Evolutionary conservation across 371 early-diverging fungal species (phyloP), one percentile per base, ranked within the genome.

Genomic region (Coemansia sp.): DNA sequence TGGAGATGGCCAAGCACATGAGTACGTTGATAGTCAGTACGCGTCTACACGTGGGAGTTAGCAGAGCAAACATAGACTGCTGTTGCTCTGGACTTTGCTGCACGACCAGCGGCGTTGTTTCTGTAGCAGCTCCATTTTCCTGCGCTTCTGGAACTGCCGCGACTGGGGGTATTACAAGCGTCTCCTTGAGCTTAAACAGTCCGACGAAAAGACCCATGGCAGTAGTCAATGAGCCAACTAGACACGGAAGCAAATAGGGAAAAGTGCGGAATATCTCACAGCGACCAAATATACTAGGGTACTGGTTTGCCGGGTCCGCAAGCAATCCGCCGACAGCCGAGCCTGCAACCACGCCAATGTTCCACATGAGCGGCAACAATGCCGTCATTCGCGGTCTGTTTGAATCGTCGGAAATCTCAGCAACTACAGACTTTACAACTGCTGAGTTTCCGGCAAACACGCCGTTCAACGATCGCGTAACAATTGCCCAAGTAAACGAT

Each of bases 221-320:
- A 60, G 86, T 83, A 2, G 93, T 83, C 12, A 69, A 21, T 0
- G 90, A 82, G 4, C 89, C 85, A 7, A 88, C 82, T 3, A 89
- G 72, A n/a, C 94, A 94, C 1, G 96, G 96, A 9, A 96, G 82
- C 49, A 92, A 85, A 66, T 94, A 94, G 1, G 94, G 95, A 65
- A 85, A 90, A 11, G 75, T 63, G 8, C 76, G 79, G 29, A 94
- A 83, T 49, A 94, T 82, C n/a, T 71, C 66, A 36, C 81, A 83
- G 26, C 82, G 61, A 4, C 88, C 89, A 83, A 94, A 93, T 3
- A 89, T 48, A 3, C 44, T 56, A 0, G 94, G 93, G 61, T 82
- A 91, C 21, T 82, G 82, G 4, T 82, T 57, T 0, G 84, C 90
- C 2, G 96, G 94, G 59, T 93, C 78, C 1, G 89, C 82, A 4